phyloP scores from a whole-genome alignment of 2,329 filamentous ascomycete genomes.

The Monosporascus sp. region DNA sequence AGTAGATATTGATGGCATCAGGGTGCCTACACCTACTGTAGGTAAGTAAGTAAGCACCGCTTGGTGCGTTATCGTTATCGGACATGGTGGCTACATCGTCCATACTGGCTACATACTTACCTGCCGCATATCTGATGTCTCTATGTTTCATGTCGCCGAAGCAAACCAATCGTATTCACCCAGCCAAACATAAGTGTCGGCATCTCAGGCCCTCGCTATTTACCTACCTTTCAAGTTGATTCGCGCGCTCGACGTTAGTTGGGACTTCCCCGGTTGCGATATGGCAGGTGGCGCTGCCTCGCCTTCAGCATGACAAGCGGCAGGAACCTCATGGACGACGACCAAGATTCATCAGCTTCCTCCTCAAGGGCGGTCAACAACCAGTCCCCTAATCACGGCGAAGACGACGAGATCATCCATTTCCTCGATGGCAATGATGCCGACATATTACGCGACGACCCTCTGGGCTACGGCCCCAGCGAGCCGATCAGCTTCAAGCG shows the following conservation, averaged over 20 bases:
- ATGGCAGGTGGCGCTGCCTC: constrained; percentile 21
- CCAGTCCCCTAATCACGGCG: constrained; percentile 27
- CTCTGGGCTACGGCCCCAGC: constrained; percentile 43
- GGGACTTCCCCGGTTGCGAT: constrained; percentile 7
- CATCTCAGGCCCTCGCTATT: not conserved
- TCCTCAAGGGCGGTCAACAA: constrained; percentile 17
- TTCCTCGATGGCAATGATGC: constrained; percentile 18
- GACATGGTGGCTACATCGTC: too few species aligned
- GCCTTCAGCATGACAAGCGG: constrained; percentile 24
- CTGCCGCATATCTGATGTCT: too few species aligned
- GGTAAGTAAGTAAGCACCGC: too few species aligned
- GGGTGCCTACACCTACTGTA: too few species aligned
- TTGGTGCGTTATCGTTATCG: too few species aligned
- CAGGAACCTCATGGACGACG: constrained; percentile 22
- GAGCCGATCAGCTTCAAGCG: constrained; percentile 67
- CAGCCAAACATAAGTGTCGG: too few species aligned
- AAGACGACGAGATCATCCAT: constrained; percentile 22
- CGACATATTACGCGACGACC: constrained; percentile 49
- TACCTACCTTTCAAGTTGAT: not conserved
- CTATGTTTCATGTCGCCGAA: too few species aligned
- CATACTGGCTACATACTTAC: too few species aligned
- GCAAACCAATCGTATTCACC: too few species aligned
- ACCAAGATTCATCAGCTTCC: constrained; percentile 22
- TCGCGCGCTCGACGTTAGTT: not conserved
- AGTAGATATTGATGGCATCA: too few species aligned